Base-by-base conservation (phyloP, 768 basidiomycete genomes). In the Nidula microcarpa region DNA sequence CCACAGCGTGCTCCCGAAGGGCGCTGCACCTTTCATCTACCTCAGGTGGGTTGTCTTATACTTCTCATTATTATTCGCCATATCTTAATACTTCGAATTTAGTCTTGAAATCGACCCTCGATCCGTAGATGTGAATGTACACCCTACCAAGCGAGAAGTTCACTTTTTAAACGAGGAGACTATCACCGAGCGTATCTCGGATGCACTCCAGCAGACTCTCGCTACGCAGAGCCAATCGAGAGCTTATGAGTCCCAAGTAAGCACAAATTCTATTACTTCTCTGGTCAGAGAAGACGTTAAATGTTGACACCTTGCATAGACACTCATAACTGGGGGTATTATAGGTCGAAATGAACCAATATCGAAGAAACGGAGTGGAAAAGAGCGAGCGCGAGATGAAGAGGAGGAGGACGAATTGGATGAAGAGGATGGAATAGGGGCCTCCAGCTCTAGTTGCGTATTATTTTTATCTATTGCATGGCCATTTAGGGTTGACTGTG, bases 91-190 rank as follows among this genome's bases (percentile, higher is more conserved):
- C 47, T 23, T 43, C 46, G 45, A 23, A 10, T 30, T 8, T 55
- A 95, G 94, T 59, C 68, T 98, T 43, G 76, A 85, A 41, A 86
- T 98, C 59, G 87, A 94, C 55, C 93, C 94, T 0, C 79, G 84
- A 33, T 85, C 89, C 23, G 88, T 99, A 14, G 97, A 99, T 60
- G 95, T 98, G 51, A 99, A 99, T 61, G 94, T 98, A 6, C 95
- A 98, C 65, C 97, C 96, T 0, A 98, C 97, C 2, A 99, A 99
- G 66, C 88, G 90, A 44, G 95, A 98, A 66, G 94, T 98, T 1
- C 91, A 94, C 59, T 98, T 98, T 62, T 68, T 98, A 47, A 84
- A 97, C 56, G 94, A 98, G 65, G 96, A 98, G 50, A 75, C 71
- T 11, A 91, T 98, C 61, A 86, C 86, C 5, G 85, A 91, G 57